phyloP scores from a whole-genome alignment of 371 early-diverging fungal genomes.

The Saksenaea vasiformis region DNA sequence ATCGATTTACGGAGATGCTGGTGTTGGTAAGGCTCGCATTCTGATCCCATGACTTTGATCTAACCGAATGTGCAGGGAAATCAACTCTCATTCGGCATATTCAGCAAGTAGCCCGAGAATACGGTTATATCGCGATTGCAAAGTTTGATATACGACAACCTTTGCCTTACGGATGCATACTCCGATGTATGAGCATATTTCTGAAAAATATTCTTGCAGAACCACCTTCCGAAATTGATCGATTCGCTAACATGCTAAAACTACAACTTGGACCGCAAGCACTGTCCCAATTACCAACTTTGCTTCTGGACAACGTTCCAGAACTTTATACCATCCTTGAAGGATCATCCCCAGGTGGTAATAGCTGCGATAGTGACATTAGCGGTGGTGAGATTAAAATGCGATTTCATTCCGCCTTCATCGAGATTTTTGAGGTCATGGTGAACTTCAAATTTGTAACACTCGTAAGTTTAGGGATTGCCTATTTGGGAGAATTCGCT shows the following conservation, averaged over 20 bases:
- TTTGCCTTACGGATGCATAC: constrained; percentile 47
- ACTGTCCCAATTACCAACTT: constrained; percentile 33
- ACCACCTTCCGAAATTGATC: constrained; percentile 29
- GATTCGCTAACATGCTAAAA: constrained; percentile 38
- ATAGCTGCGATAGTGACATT: constrained; percentile 29
- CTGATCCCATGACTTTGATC: background rate
- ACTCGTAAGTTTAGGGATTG: constrained; percentile 32
- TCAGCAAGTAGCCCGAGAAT: constrained; percentile 42
- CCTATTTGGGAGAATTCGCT: background rate
- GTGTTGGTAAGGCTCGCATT: constrained; percentile 24
- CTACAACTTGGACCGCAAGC: constrained; percentile 39
- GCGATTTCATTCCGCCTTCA: constrained; percentile 48
- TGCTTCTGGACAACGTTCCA: constrained; percentile 45
- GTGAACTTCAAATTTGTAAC: constrained; percentile 49
- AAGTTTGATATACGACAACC: constrained; percentile 49
- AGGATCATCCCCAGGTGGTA: constrained; percentile 10
- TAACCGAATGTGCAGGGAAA: constrained; percentile 27
- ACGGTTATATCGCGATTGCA: constrained; percentile 48
- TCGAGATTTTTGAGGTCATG: constrained; percentile 50
- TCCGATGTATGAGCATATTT: constrained; percentile 44
- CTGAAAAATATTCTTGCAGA: constrained; percentile 44
- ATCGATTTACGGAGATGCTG: constrained; percentile 43
- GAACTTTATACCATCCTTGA: constrained; percentile 35
- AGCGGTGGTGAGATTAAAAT: constrained; percentile 43
- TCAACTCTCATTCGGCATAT: constrained; percentile 41